Evolutionary conservation across 768 basidiomycete species (phyloP).

Genomic region (Tricholoma sp.): DNA sequence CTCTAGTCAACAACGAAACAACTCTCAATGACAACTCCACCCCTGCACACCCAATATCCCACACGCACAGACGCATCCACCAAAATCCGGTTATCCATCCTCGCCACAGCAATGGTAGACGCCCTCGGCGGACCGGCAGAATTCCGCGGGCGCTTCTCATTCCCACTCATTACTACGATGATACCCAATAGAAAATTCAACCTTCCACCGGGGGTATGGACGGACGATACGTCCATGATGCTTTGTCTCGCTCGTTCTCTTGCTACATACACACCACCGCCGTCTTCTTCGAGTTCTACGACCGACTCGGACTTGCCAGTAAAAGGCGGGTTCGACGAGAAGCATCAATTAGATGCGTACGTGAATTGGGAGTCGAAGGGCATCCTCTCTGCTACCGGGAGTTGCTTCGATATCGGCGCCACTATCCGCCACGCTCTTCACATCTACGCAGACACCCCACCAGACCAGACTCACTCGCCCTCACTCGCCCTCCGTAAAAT

Average conservation of each 20-base stretch:
- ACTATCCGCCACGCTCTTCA: slow-evolving; percentile 29
- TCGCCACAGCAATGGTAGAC: slow-evolving; percentile 38
- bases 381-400: slow-evolving; percentile 13
- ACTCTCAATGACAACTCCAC: neutral
- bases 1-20: too few species aligned
- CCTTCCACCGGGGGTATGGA: slow-evolving; percentile 37
- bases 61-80: slow-evolving; percentile 23
- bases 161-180: slow-evolving; percentile 32
- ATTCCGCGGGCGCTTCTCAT: slow-evolving; percentile 18
- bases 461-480: too few species aligned
- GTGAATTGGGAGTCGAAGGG: slow-evolving; percentile 10
- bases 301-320: too few species aligned
- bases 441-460: slow-evolving; percentile 19
- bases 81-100: slow-evolving; percentile 36
- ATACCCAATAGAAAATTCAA: slow-evolving; percentile 32
- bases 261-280: slow-evolving; percentile 21
- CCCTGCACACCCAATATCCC: slow-evolving; percentile 24
- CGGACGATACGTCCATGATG: slow-evolving; percentile 45
- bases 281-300: too few species aligned
- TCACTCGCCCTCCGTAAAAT: slow-evolving; percentile 25
- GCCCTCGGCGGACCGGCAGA: slow-evolving; percentile 17
- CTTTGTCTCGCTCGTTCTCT: slow-evolving; percentile 40
- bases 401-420: slow-evolving; percentile 30
- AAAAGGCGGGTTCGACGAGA: slow-evolving; percentile 16
- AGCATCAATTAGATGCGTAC: slow-evolving; percentile 14